Base-by-base conservation (phyloP, 176 grass and related monocot genomes). In the Phoenix roebelenii region DNA sequence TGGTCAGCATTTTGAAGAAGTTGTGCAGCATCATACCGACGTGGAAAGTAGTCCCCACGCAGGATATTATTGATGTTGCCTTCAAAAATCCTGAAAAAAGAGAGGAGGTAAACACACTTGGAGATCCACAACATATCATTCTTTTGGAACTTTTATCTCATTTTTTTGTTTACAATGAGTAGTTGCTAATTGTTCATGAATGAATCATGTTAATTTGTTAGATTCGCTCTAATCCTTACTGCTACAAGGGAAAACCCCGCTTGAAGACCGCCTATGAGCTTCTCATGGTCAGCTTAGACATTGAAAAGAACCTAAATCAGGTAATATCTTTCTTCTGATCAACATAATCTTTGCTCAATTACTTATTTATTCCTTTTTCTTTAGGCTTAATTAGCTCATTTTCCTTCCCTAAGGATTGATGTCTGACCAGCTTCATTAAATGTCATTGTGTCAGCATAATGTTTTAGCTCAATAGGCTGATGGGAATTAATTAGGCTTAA, bases 201-300 rank as follows among this genome's bases (percentile, higher is more conserved):
- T 22, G 16, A 60, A 17, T 35, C 17, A 19, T 7, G 18, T 44
- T 20, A 20, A 20, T 20, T 16, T 58, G 16, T 55, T 15, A 94
- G 89, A 65, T 94, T 50, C 57, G 80, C 39, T 74, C 80, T 3
- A 94, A 88, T 60, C 67, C 78, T 18, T 84, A 76, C 18, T 84
- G 76, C 71, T 94, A 94, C 52, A 88, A 88, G 44, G 89, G 84
- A 76, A 79, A 59, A 72, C 80, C 80, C 19, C 82, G 74, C 18
- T 18, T 94, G 18, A 79, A 76, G 51, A 94, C 84, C 1, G 89
- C 76, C 15, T 16, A 73, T 51, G 66, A 94, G 70, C 30, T 88
- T 71, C 69, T 84, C 18, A 66, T 57, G 49, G 81, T 58, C 53
- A 88, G 84, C 67, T 65, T 85, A 67, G 81, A 88, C 48, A 82